phyloP scores from a whole-genome alignment of 768 basidiomycete genomes.

The Lentinula boryana region DNA sequence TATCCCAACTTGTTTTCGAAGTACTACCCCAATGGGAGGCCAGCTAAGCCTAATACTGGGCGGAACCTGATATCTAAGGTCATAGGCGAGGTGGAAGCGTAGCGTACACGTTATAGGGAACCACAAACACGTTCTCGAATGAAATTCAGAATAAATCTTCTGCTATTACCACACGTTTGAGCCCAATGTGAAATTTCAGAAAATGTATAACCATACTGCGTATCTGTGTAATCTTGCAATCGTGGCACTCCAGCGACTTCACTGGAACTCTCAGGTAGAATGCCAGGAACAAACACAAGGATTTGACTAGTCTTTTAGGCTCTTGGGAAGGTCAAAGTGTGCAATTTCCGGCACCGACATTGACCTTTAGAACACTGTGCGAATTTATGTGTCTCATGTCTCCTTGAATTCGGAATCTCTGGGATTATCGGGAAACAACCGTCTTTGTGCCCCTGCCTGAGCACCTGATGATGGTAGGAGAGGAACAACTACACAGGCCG shows the following conservation, averaged over 20 bases:
- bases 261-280: too few relatives aligned
- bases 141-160: too few relatives aligned
- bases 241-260: too few relatives aligned
- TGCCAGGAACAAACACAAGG: not conserved
- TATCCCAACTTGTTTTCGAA: slow-evolving; percentile 46
- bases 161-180: too few relatives aligned
- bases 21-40: slow-evolving; percentile 47
- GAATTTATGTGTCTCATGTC: not conserved
- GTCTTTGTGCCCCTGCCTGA: not conserved
- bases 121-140: too few relatives aligned
- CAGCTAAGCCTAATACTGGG: slow-evolving; percentile 15
- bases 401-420: not conserved
- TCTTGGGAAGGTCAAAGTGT: not conserved
- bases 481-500: not conserved
- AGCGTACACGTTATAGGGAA: not conserved
- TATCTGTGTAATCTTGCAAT: too few relatives aligned
- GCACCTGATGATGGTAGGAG: not conserved
- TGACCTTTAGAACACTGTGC: not conserved
- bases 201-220: too few relatives aligned
- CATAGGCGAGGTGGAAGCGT: not conserved
- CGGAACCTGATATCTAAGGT: not conserved
- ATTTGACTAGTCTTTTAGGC: not conserved
- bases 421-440: not conserved
- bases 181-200: too few relatives aligned
- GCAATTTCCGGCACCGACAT: not conserved